Evolutionary conservation across 1,284 basidiomycete genomes (phyloP).

Genomic region (Ganoderma lucidum): DNA sequence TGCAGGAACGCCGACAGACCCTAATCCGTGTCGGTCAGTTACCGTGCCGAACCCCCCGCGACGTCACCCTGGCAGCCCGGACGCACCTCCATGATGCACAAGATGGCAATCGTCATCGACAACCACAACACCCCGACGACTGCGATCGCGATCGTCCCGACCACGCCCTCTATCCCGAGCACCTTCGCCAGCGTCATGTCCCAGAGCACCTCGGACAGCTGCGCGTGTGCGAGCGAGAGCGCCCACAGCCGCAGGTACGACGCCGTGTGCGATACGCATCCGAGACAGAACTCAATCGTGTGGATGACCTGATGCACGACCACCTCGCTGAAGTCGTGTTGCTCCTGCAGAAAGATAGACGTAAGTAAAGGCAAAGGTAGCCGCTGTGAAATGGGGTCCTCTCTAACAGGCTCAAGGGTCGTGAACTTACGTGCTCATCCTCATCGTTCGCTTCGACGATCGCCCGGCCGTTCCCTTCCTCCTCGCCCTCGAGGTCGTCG

Average conservation of each 20-base stretch:
- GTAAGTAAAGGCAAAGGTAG: background rate
- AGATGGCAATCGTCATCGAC: slow-evolving; percentile 73
- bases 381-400: slow-evolving; percentile 1
- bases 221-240: slow-evolving; percentile 96
- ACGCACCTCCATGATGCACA: slow-evolving; percentile 92
- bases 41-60: slow-evolving; percentile 7
- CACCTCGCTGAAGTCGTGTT: slow-evolving; percentile 93
- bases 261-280: slow-evolving; percentile 99
- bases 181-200: slow-evolving; percentile 78
- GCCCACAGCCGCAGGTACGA: slow-evolving; percentile 99
- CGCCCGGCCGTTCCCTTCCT: slow-evolving; percentile 84
- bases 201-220: slow-evolving; percentile 96
- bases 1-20: slow-evolving; percentile 96
- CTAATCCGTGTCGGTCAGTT: slow-evolving; percentile 48
- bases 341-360: slow-evolving; percentile 54
- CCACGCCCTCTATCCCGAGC: slow-evolving; percentile 63
- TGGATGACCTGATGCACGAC: slow-evolving; percentile 98
- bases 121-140: slow-evolving; percentile 87
- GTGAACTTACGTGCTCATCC: slow-evolving; percentile 66
- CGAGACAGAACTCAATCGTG: slow-evolving; percentile 98
- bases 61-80: slow-evolving; percentile 15
- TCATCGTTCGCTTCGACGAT: slow-evolving; percentile 75
- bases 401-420: slow-evolving; percentile 18
- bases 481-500: slow-evolving; percentile 79
- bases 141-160: slow-evolving; percentile 67